Conservation (phyloP, 352 stramenopile genomes). For the Aphanomyces invadans region DNA sequence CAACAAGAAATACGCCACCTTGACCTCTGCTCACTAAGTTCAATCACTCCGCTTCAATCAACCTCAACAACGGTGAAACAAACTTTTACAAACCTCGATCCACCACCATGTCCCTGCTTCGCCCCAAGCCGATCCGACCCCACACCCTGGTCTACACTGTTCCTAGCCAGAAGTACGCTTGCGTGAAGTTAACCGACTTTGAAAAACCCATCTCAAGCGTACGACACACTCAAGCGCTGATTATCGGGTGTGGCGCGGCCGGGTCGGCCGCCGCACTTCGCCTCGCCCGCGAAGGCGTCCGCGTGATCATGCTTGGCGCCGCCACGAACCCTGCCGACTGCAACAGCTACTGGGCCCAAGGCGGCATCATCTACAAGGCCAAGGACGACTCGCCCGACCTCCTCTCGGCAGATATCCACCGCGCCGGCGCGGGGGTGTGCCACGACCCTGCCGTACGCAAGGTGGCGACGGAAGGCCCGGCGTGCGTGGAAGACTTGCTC, state of each 20-base stretch:
- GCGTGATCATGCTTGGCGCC: constrained; percentile 72
- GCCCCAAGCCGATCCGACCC: constrained; percentile 30
- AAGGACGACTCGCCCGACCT: constrained; percentile 77
- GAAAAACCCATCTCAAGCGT: no score
- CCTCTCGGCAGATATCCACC: constrained; percentile 86
- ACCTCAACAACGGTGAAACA: background rate
- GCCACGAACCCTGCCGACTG: constrained; percentile 78
- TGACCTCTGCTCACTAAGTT: constrained; percentile 55
- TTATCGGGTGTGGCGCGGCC: constrained; percentile 72
- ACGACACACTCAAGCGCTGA: constrained; percentile 43
- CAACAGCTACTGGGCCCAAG: constrained; percentile 93
- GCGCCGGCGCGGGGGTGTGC: constrained; percentile 85
- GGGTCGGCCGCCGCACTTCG: constrained; percentile 67
- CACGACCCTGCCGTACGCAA: constrained; percentile 88
- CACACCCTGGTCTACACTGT: constrained; percentile 9
- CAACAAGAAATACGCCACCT: constrained; percentile 79
- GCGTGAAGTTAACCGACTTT: no score
- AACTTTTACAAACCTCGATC: background rate
- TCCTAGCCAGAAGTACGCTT: background rate
- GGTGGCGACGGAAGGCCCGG: constrained; percentile 84
- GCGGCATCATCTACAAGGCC: constrained; percentile 93
- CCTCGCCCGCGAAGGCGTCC: constrained; percentile 60
- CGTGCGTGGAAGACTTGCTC: constrained; percentile 85
- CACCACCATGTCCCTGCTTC: constrained; percentile 15
- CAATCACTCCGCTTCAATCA: background rate